phyloP scores from a whole-genome alignment of 495 filamentous ascomycete genomes.

The Chaetomium cochliodes region DNA sequence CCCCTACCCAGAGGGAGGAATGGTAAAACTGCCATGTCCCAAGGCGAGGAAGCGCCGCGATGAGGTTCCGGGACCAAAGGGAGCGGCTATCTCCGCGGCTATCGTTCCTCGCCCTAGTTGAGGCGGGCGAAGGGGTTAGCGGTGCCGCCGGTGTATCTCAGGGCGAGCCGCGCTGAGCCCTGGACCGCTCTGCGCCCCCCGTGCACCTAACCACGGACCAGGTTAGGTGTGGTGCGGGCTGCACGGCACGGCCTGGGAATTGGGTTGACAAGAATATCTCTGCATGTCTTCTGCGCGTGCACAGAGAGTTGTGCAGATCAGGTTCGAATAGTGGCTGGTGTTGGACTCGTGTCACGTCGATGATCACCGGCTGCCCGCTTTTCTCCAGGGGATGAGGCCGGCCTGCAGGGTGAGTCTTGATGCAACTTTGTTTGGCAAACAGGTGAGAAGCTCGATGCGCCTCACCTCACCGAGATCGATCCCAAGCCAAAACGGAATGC shows the following conservation, averaged over 20 bases:
- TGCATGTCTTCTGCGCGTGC: constrained; percentile 9
- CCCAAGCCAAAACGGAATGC: background rate
- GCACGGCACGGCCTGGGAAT: constrained; percentile 1
- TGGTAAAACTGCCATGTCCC: background rate
- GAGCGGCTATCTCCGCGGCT: constrained; percentile 6
- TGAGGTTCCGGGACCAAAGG: background rate
- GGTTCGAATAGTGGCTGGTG: background rate
- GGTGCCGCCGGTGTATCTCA: background rate
- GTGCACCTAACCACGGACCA: background rate
- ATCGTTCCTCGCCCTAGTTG: background rate
- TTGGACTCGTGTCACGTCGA: background rate
- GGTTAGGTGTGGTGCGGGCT: background rate
- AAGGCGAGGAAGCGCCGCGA: background rate
- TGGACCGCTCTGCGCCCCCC: no score
- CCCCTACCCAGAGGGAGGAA: background rate
- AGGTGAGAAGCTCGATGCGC: no score
- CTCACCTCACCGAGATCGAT: no score
- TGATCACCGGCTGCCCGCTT: background rate
- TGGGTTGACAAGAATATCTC: constrained; percentile 11
- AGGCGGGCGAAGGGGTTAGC: background rate
- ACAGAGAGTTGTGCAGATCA: constrained; percentile 14
- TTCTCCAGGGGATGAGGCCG: background rate
- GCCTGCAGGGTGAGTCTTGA: background rate
- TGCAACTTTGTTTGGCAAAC: no score
- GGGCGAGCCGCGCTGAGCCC: background rate